phyloP scores from a whole-genome alignment of 2,329 filamentous ascomycete genomes.

The Ophiostoma sp. region DNA sequence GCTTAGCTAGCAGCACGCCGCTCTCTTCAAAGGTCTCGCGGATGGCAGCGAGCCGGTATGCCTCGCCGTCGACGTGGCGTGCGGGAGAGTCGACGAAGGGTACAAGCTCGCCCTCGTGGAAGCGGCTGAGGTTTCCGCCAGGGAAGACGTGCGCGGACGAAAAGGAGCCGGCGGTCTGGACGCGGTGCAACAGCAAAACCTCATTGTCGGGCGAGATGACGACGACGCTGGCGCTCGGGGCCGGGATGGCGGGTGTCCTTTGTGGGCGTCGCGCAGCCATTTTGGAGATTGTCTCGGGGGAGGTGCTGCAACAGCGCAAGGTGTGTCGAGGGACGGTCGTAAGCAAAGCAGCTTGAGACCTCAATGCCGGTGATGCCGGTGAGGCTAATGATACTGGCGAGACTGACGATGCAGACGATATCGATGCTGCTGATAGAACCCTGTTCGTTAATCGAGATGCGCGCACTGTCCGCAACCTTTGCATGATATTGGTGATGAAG shows the following conservation, averaged over 20 bases:
- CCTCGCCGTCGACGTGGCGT: slow-evolving; percentile 63
- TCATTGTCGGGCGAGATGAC: slow-evolving; percentile 82
- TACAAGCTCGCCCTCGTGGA: slow-evolving; percentile 62
- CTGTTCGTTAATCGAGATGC: slow-evolving; percentile 10
- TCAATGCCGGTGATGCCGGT: neutral
- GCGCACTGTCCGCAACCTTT: neutral
- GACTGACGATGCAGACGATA: neutral
- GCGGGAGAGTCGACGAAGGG: slow-evolving; percentile 42
- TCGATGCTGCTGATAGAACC: neutral
- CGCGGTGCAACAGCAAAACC: slow-evolving; percentile 80
- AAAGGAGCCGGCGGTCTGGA: slow-evolving; percentile 76
- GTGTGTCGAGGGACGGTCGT: neutral
- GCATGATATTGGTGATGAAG: slow-evolving; percentile 15
- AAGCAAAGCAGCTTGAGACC: neutral
- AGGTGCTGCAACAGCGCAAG: neutral
- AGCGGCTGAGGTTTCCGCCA: slow-evolving; percentile 72
- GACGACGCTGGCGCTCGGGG: slow-evolving; percentile 56
- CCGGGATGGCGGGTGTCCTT: slow-evolving; percentile 19
- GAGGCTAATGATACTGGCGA: neutral
- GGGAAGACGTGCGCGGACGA: slow-evolving; percentile 93
- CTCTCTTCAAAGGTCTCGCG: slow-evolving; percentile 94
- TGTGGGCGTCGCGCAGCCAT: neutral
- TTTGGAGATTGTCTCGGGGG: neutral
- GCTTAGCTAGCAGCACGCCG: slow-evolving; percentile 70
- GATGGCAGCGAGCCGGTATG: slow-evolving; percentile 77